Evolutionary conservation across 1,139 yeast genomes (phyloP), one percentile per base, ranked within the genome.

Genomic region (Yamadazyma triangularis): DNA sequence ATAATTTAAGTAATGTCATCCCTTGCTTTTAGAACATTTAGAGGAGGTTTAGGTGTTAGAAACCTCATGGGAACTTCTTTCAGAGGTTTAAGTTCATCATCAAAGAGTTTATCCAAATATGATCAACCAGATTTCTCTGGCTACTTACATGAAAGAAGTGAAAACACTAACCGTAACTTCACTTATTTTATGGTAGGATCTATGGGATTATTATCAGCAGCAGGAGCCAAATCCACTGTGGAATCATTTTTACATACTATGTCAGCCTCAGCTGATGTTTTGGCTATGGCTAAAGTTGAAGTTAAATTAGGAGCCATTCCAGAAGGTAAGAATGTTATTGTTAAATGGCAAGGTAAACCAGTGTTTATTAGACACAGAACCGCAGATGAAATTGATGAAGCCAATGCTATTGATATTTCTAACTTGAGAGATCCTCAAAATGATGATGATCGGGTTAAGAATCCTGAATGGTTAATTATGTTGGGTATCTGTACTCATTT

Each of bases 341-440:
- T 93, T 53, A 93, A 93, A 70, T 93, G 98, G 98, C 96, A 93
- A 73, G 98, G 98, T 71, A 93, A 91, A 75, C 98, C 98, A 47
- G 96, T 93, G 47, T 93, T 93, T 70, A 88, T 93, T 64, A 91
- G 99, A 78, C 99, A 93, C 77, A 86, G 99, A 79, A 89, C 98
- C 31, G 69, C 78, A 32, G 78, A 73, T 39, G 99, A 93, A 72
- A 89, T 93, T 52, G 87, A 78, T 34, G 98, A 93, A 72, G 99
- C 99, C 45, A 85, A 88, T 64, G 56, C 64, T 21, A 83, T 87
- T 41, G 91, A 89, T 50, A 59, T 91, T 42, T 52, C 77, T 24
- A 33, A 73, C 27, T 78, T 93, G 61, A 86, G 97, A 70, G 98
- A 93, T 62, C 98, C 98, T 49, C 85, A 93, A 72, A 66, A 73